Percentiles rank a stretch among this genome's conserved stretches.
phyloP scores from a whole-genome alignment of 2,329 filamentous ascomycete species.

The Xylariales sp. region DNA sequence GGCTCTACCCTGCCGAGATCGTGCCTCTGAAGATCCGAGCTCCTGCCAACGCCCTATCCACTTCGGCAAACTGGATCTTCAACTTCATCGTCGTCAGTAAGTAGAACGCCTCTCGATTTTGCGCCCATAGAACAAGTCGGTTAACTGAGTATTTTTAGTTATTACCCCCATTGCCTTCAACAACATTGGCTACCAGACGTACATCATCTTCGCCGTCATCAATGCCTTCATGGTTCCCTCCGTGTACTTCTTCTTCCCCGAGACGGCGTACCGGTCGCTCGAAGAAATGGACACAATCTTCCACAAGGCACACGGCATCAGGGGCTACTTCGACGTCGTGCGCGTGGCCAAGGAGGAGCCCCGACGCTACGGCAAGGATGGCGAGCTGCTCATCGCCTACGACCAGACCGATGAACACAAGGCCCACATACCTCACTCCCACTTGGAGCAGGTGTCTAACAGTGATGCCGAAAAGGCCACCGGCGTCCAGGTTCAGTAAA shows the following conservation, averaged over 20 bases:
- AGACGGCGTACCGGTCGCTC: constrained; percentile 71
- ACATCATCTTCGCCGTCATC: constrained; percentile 74
- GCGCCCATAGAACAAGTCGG: background rate
- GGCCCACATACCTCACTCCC: constrained; percentile 39
- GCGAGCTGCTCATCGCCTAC: constrained; percentile 64
- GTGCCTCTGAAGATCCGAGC: constrained; percentile 64
- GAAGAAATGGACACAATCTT: constrained; percentile 77
- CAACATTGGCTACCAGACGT: constrained; percentile 69
- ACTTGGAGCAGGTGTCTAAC: constrained; percentile 35
- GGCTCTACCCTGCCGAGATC: constrained; percentile 70
- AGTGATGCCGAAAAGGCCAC: constrained; percentile 41
- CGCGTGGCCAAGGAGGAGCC: constrained; percentile 60
- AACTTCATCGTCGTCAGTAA: constrained; percentile 70
- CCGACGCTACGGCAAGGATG: constrained; percentile 68
- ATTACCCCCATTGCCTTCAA: constrained; percentile 69
- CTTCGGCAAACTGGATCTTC: constrained; percentile 68
- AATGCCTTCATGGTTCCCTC: constrained; percentile 69
- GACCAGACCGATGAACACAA: constrained; percentile 56
- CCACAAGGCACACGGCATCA: constrained; percentile 62
- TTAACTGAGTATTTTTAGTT: constrained; percentile 49
- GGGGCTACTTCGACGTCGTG: constrained; percentile 57
- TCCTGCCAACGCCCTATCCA: constrained; percentile 66
- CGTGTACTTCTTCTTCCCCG: constrained; percentile 72
- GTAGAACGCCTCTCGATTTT: constrained; percentile 12
- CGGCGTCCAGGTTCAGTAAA: constrained; percentile 5